Evolutionary conservation across 345 rosid species (phyloP).

Genomic region (Arabidopsis suecica): DNA sequence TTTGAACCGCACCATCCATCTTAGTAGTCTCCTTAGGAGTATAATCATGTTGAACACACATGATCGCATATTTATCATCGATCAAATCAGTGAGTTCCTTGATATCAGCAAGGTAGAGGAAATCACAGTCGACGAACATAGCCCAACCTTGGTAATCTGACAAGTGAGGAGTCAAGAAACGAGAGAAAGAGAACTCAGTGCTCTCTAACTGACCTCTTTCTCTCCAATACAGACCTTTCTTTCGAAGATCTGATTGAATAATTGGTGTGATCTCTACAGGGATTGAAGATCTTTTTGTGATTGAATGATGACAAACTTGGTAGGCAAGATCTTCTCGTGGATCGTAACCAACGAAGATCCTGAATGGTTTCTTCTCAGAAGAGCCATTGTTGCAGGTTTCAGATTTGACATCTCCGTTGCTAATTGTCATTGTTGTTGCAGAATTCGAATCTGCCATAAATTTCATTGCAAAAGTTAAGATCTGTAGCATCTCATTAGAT

Average conservation of each 20-base stretch:
- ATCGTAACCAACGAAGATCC: conserved; percentile 94
- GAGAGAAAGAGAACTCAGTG: conserved; percentile 93
- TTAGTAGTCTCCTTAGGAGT: conserved; percentile 88
- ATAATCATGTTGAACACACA: conserved; percentile 98
- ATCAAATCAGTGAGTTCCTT: conserved; percentile 75
- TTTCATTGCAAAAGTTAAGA: background rate
- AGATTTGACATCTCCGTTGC: conserved; percentile 41
- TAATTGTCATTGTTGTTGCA: conserved; percentile 42
- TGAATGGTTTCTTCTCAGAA: conserved; percentile 56
- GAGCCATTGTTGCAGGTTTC: conserved; percentile 33
- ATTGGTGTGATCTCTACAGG: conserved; percentile 85
- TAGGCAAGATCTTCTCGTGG: conserved; percentile 86
- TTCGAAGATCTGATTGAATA: conserved; percentile 79
- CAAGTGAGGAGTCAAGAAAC: conserved; percentile 87
- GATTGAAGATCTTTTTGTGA: conserved; percentile 74
- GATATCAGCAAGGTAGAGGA: conserved; percentile 84
- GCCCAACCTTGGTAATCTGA: conserved; percentile 94
- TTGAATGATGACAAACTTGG: conserved; percentile 79
- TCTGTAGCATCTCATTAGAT: background rate
- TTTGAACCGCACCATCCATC: conserved; percentile 98
- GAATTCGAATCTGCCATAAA: conserved; percentile 22
- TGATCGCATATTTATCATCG: conserved; percentile 86
- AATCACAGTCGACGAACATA: conserved; percentile 95
- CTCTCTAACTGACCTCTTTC: conserved; percentile 84
- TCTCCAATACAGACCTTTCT: conserved; percentile 78